Conservation (phyloP, 164 flowering plant species). For the Tetrastigma voinierianum region DNA sequence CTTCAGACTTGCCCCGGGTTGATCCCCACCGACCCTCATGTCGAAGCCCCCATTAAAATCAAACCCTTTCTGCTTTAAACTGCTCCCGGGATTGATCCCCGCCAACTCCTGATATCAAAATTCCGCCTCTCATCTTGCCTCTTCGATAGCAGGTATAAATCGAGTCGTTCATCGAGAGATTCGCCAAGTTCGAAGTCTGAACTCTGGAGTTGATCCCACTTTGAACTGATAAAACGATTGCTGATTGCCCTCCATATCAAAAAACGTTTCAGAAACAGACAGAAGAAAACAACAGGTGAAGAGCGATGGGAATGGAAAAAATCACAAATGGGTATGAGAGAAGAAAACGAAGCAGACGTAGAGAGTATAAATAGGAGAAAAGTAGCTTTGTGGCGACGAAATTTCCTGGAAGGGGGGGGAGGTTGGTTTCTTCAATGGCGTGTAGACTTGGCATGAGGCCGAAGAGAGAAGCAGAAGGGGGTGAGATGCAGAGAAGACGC, state of each 20-base stretch:
- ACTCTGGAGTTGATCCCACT: constrained; percentile 81
- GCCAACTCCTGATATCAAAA: constrained; percentile 63
- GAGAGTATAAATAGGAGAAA: constrained; percentile 2
- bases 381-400: constrained; percentile 15
- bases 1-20: constrained; percentile 8
- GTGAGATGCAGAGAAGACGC: too few relatives aligned
- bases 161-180: constrained; percentile 69
- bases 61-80: neutral
- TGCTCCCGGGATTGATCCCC: constrained; percentile 23
- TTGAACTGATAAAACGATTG: constrained; percentile 84
- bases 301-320: neutral
- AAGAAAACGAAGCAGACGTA: neutral
- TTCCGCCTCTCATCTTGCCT: constrained; percentile 59
- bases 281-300: too few relatives aligned
- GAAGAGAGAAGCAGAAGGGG: neutral
- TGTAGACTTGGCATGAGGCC: constrained; percentile 47
- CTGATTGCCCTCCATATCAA: constrained; percentile 65
- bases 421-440: constrained; percentile 23
- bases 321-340: neutral
- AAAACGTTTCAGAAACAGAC: neutral
- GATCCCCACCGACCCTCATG: too few relatives aligned
- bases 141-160: constrained; percentile 64
- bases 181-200: constrained; percentile 48
- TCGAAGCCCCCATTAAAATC: too few relatives aligned
- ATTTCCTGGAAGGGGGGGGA: constrained; percentile 38